Evolutionary conservation across 78 protist genomes (phyloP).

Genomic region (Planoprotostelium fungivorum): DNA sequence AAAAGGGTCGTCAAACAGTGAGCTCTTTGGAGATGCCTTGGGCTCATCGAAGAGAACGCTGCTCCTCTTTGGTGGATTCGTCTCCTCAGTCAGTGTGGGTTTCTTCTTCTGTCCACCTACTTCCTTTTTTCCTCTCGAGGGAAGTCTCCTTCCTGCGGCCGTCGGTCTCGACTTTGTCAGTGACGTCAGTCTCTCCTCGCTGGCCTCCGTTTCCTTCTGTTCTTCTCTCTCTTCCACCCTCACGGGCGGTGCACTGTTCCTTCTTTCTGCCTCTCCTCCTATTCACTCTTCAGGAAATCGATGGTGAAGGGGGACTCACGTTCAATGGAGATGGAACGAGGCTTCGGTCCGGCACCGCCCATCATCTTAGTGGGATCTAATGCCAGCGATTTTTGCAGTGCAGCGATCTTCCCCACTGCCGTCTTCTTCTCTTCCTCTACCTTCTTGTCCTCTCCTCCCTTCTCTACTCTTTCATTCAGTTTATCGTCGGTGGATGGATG

Average conservation of each 20-base stretch:
- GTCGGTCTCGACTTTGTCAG: constrained; percentile 37
- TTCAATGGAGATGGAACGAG: not conserved
- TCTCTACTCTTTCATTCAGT: not conserved
- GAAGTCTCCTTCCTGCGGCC: constrained; percentile 46
- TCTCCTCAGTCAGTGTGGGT: not conserved
- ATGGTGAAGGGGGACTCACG: not conserved
- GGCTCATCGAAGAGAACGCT: not conserved
- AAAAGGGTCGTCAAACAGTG: too few relatives aligned
- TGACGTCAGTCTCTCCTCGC: constrained; percentile 9
- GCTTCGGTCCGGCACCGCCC: constrained; percentile 19
- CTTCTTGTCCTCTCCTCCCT: not conserved
- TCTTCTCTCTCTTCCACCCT: not conserved
- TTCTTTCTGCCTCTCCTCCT: too few relatives aligned
- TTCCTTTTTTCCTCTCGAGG: constrained; percentile 14
- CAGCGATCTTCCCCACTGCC: constrained; percentile 29
- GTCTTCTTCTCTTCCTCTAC: too few relatives aligned
- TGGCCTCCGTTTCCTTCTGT: not conserved
- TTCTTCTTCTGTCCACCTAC: not conserved
- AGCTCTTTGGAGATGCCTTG: not conserved
- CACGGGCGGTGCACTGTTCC: not conserved
- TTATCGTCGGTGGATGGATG: not conserved
- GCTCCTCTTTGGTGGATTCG: too few relatives aligned
- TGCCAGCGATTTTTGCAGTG: constrained; percentile 32
- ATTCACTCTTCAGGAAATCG: not conserved
- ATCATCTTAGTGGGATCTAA: constrained; percentile 48